Evolutionary conservation across 768 basidiomycete genomes (phyloP).

Genomic region (Suillus fuscotomentosus): DNA sequence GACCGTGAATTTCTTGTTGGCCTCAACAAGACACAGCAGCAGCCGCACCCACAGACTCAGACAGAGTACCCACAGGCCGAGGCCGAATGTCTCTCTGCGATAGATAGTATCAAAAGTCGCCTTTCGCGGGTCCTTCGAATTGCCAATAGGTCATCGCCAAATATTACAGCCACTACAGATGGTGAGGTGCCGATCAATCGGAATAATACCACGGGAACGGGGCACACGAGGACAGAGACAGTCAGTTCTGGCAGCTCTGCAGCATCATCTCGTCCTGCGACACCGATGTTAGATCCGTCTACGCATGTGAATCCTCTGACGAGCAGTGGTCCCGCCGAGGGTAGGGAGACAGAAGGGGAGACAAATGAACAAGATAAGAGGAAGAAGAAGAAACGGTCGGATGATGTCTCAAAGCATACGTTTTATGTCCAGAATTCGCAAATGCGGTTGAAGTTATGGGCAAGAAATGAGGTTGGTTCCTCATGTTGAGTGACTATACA

Average conservation of each 20-base stretch:
- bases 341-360: slow-evolving; percentile 19
- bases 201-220: slow-evolving; percentile 4
- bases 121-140: slow-evolving; percentile 46
- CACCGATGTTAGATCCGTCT: slow-evolving; percentile 77
- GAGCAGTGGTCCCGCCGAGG: slow-evolving; percentile 14
- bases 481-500: not conserved
- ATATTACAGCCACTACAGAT: slow-evolving; percentile 6
- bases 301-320: slow-evolving; percentile 65
- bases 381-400: slow-evolving; percentile 45
- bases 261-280: slow-evolving; percentile 37
- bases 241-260: slow-evolving; percentile 37
- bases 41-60: slow-evolving; percentile 16
- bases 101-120: slow-evolving; percentile 48
- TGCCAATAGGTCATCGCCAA: slow-evolving; percentile 19
- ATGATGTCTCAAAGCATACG: slow-evolving; percentile 86
- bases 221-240: slow-evolving; percentile 14
- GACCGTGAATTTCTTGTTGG: slow-evolving; percentile 24
- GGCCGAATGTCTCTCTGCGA: slow-evolving; percentile 37
- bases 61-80: slow-evolving; percentile 20
- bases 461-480: slow-evolving; percentile 73
- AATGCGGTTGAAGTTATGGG: slow-evolving; percentile 80
- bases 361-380: slow-evolving; percentile 38
- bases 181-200: slow-evolving; percentile 7
- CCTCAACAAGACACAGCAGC: slow-evolving; percentile 16
- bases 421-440: slow-evolving; percentile 94